phyloP scores from a whole-genome alignment of 768 basidiomycete species.

The Thelephora ganbajun region DNA sequence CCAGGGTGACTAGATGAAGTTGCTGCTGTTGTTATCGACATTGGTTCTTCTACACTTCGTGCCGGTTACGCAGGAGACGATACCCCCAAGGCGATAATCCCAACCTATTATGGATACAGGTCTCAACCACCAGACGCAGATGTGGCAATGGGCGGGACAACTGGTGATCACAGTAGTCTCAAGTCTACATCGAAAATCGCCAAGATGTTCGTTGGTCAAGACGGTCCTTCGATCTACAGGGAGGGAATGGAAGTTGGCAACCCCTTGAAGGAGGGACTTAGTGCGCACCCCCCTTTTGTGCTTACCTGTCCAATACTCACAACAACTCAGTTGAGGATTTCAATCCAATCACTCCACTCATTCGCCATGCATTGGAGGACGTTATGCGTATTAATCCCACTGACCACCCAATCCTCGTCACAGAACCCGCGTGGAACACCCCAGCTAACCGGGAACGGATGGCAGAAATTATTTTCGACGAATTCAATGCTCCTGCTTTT shows the following conservation, averaged over 20 bases:
- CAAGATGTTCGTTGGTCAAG: conserved; percentile 73
- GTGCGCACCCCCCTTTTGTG: conserved; percentile 33
- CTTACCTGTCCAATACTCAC: not conserved
- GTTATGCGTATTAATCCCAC: conserved; percentile 63
- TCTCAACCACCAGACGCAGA: conserved; percentile 25
- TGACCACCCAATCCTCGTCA: conserved; percentile 86
- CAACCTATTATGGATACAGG: conserved; percentile 76
- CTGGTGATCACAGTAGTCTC: conserved; percentile 15
- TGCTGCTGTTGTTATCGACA: conserved; percentile 91
- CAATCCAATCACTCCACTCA: conserved; percentile 51
- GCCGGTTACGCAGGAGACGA: conserved; percentile 98
- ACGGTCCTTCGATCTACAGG: conserved; percentile 83
- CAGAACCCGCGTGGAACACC: conserved; percentile 96
- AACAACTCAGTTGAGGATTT: conserved; percentile 37
- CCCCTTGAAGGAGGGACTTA: conserved; percentile 72
- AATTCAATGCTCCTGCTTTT: conserved; percentile 88
- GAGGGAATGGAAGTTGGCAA: conserved; percentile 79
- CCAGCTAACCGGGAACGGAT: conserved; percentile 84
- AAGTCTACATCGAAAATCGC: conserved; percentile 27
- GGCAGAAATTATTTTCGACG: conserved; percentile 97
- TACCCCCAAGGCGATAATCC: conserved; percentile 82
- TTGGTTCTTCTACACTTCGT: conserved; percentile 80
- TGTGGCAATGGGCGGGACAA: conserved; percentile 40
- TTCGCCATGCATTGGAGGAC: conserved; percentile 62
- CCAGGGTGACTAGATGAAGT: conserved; percentile 67